Percentiles rank a stretch among this genome's conserved stretches.
Conservation (phyloP, 768 basidiomycete genomes). For the Crucibulum laeve region DNA sequence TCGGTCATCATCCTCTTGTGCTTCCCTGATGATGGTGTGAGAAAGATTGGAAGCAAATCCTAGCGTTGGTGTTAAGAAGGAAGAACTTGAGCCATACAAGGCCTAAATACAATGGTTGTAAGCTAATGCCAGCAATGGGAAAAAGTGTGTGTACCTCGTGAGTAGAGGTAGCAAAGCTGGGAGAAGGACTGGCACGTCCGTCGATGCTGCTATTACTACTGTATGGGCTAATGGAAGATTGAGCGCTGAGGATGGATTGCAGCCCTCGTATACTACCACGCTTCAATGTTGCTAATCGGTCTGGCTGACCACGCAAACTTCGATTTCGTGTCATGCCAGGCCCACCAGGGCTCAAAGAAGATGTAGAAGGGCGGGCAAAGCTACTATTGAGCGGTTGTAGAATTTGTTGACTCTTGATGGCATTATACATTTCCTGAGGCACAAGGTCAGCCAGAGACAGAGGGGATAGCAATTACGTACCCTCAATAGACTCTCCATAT, state of each 20-base stretch:
- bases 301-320: constrained; percentile 66
- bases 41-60: constrained; percentile 96
- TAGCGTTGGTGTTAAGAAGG: constrained; percentile 79
- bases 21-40: constrained; percentile 93
- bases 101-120: constrained; percentile 29
- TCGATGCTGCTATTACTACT: constrained; percentile 82
- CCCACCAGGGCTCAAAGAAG: constrained; percentile 55
- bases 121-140: neutral
- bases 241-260: constrained; percentile 70
- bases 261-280: constrained; percentile 89
- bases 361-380: constrained; percentile 42
- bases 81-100: constrained; percentile 57
- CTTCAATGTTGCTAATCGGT: constrained; percentile 75
- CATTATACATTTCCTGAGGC: constrained; percentile 85
- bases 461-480: constrained; percentile 29
- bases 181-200: constrained; percentile 90
- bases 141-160: constrained; percentile 54
- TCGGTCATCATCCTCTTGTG: constrained; percentile 83
- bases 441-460: constrained; percentile 1
- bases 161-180: constrained; percentile 87
- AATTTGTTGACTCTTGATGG: constrained; percentile 89
- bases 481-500: constrained; percentile 85
- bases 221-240: constrained; percentile 71
- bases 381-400: constrained; percentile 67
- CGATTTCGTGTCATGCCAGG: constrained; percentile 55